phyloP scores from a whole-genome alignment of 192 early-diverging fungal genomes.

The Rhizophagus sp. region DNA sequence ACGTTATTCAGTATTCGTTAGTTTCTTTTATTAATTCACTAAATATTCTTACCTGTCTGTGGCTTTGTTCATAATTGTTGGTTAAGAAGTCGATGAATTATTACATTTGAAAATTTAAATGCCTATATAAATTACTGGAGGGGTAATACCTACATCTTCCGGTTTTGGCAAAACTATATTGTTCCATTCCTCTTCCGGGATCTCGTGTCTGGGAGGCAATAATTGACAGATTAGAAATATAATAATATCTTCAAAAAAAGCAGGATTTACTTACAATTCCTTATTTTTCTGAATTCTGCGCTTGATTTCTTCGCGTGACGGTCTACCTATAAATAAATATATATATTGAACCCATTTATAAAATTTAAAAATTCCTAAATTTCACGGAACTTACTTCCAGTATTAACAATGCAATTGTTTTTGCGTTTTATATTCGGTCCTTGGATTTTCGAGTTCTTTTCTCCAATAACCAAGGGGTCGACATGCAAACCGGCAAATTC shows the following conservation, averaged over 20 bases:
- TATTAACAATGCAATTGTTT: constrained; percentile 94
- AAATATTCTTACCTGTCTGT: constrained; percentile 16
- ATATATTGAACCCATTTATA: neutral
- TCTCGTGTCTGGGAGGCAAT: constrained; percentile 59
- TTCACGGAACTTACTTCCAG: constrained; percentile 54
- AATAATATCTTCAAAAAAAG: neutral
- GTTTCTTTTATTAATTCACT: neutral
- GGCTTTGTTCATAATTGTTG: constrained; percentile 9
- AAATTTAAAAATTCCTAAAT: neutral
- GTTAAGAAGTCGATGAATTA: neutral
- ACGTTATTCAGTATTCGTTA: neutral
- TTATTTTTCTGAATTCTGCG: constrained; percentile 70
- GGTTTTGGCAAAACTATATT: constrained; percentile 69
- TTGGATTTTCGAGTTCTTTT: constrained; percentile 79
- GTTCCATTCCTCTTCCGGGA: constrained; percentile 67
- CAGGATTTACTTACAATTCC: constrained; percentile 55
- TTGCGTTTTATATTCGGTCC: constrained; percentile 86
- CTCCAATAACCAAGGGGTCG: constrained; percentile 84
- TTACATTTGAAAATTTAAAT: neutral
- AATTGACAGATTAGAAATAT: neutral
- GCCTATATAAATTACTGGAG: neutral
- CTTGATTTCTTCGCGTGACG: constrained; percentile 75
- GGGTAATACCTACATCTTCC: constrained; percentile 59
- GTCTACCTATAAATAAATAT: constrained; percentile 48
- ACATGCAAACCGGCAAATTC: constrained; percentile 94